phyloP scores from a whole-genome alignment of 345 rosid genomes.

The Diplotaxis tenuifolia region DNA sequence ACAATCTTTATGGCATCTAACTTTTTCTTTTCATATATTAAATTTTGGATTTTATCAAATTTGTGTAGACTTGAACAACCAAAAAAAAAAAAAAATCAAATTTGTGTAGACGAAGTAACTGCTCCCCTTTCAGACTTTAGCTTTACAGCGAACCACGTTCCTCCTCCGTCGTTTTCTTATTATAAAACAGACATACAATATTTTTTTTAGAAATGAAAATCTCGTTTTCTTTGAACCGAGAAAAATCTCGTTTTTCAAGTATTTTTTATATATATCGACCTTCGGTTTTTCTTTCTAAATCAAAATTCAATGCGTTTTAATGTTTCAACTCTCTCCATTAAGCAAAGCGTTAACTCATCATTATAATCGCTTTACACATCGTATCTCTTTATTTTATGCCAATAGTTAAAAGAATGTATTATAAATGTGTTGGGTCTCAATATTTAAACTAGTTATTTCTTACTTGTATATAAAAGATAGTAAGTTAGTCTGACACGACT shows the following conservation, averaged over 20 bases:
- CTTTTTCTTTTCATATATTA: neutral
- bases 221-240: slow-evolving; percentile 6
- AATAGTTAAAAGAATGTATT: neutral
- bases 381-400: neutral
- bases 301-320: neutral
- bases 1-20: neutral
- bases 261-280: neutral
- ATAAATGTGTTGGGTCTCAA: neutral
- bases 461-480: neutral
- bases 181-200: neutral
- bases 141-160: slow-evolving; percentile 13
- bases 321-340: no score
- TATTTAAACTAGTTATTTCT: neutral
- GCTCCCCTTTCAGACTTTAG: neutral
- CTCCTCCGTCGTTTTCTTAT: neutral
- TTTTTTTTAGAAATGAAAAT: neutral
- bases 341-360: neutral
- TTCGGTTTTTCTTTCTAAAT: neutral
- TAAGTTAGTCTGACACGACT: neutral
- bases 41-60: neutral
- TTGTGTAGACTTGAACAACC: no score
- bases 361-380: neutral
- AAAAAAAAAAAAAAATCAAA: no score
- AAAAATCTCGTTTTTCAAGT: neutral
- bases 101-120: neutral